Evolutionary conservation across 2,329 filamentous ascomycete species (phyloP), one percentile per base, ranked within the genome.

Genomic region (Trichoderma endophyticum): DNA sequence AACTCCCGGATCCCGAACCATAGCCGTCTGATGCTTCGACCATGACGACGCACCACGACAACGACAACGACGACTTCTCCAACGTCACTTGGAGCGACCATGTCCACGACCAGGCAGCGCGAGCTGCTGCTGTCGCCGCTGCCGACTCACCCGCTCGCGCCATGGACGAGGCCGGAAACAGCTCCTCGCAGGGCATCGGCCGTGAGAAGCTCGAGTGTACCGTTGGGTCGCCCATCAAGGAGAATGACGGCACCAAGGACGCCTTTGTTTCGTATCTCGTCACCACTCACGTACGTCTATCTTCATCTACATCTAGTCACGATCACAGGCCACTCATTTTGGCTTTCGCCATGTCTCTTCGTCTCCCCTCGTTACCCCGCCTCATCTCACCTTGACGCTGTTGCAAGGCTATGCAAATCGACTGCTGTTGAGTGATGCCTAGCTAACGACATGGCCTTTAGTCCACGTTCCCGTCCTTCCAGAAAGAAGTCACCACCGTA

Each of bases 201-300:
- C 87, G 86, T 48, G 95, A 97, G 75, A 87, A 89, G 71, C 87
- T 99, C 57, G 92, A 97, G 79, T 98, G 95, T 80, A 90, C 85
- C 21, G 95, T 99, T 21, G 89, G 90, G 70, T 89, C 91, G 72
- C 94, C 96, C 24, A 88, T 95, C 82, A 98, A 98, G 83, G 96
- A 98, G 85, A 96, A 95, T 78, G 94, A 98, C 78, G 95, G 96
- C 62, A 97, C 95, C 72, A 98, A 98, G 82, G 96, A 98, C 82
- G 92, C 94, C 69, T 99, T 97, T 83, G 92, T 98, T 72, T 98
- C 96, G 12, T 99, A 99, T 81, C 86, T 97, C 64, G 93, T 99
- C 75, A 96, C 93, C 59, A 98, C 96, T 68, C 87, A 95, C 83
- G 95, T 97, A 85, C 34, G 81, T 39, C 3, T 34, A 14, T 18